A percentile compares a stretch with the other conserved stretches of the same genome.
Evolutionary conservation across 257 asterid species (phyloP).

Genomic region (Solanum neorickii): DNA sequence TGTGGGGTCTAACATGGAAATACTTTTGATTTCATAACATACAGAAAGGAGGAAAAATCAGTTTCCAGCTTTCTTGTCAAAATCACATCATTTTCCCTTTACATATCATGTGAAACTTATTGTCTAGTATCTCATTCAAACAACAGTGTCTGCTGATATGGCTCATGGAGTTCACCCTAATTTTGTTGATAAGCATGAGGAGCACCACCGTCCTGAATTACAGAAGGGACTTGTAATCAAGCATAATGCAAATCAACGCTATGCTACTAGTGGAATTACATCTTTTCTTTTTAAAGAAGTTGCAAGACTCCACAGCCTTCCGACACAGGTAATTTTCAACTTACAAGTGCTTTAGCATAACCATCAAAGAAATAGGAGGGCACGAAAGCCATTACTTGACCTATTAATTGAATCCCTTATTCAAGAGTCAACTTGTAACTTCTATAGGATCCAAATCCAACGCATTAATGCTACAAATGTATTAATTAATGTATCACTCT

Average conservation of each 20-base stretch:
- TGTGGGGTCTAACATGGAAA: background rate
- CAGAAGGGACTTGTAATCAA: constrained; percentile 94
- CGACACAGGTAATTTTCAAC: constrained; percentile 59
- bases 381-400: background rate
- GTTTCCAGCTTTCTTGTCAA: background rate
- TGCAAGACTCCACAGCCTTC: constrained; percentile 70
- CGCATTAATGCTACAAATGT: background rate
- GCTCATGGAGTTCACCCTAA: constrained; percentile 99
- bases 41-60: background rate
- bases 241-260: constrained; percentile 94
- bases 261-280: constrained; percentile 97
- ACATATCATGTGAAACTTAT: background rate
- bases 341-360: background rate
- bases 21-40: background rate
- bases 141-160: constrained; percentile 98
- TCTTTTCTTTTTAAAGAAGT: constrained; percentile 93
- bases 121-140: background rate
- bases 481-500: background rate
- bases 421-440: background rate
- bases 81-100: background rate
- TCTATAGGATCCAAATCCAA: background rate
- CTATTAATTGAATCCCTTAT: background rate
- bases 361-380: background rate
- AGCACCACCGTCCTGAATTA: constrained; percentile 81
- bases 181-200: constrained; percentile 82